Evolutionary conservation across 2,329 filamentous ascomycete species (phyloP).

Genomic region (Epichloe gansuensis): DNA sequence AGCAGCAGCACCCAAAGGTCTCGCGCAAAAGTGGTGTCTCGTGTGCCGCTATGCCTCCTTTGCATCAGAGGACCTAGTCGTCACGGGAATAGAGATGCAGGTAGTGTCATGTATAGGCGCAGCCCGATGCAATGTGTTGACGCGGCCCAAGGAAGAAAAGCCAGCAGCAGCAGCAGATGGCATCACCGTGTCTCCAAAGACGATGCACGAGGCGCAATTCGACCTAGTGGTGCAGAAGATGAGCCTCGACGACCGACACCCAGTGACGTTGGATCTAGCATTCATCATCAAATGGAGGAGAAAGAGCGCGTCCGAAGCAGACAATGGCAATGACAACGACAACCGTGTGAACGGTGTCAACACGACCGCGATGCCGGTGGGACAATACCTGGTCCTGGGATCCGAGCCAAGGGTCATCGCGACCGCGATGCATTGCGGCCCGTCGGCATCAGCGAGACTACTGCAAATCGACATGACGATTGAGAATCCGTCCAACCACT

Average conservation of each 20-base stretch:
- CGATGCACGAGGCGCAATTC: conserved; percentile 60
- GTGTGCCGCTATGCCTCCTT: conserved; percentile 65
- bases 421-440: conserved; percentile 32
- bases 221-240: conserved; percentile 61
- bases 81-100: conserved; percentile 49
- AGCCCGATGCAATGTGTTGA: conserved; percentile 41
- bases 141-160: conserved; percentile 19
- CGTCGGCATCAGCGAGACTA: conserved; percentile 20
- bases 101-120: conserved; percentile 48
- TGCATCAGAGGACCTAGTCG: conserved; percentile 54
- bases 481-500: conserved; percentile 90
- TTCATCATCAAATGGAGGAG: conserved; percentile 71
- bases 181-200: conserved; percentile 46
- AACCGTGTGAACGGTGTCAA: conserved; percentile 26
- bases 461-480: conserved; percentile 49
- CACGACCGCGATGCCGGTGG: conserved; percentile 59
- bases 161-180: conserved; percentile 23
- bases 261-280: conserved; percentile 60
- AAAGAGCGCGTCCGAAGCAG: conserved; percentile 19
- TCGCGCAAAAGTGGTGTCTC: conserved; percentile 72
- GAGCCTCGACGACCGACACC: conserved; percentile 68
- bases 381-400: conserved; percentile 66
- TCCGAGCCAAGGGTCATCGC: conserved; percentile 78
- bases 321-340: background rate
- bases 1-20: conserved; percentile 34